Evolutionary conservation across 192 early-diverging fungal species (phyloP).

Genomic region (Allomyces macrogynus): DNA sequence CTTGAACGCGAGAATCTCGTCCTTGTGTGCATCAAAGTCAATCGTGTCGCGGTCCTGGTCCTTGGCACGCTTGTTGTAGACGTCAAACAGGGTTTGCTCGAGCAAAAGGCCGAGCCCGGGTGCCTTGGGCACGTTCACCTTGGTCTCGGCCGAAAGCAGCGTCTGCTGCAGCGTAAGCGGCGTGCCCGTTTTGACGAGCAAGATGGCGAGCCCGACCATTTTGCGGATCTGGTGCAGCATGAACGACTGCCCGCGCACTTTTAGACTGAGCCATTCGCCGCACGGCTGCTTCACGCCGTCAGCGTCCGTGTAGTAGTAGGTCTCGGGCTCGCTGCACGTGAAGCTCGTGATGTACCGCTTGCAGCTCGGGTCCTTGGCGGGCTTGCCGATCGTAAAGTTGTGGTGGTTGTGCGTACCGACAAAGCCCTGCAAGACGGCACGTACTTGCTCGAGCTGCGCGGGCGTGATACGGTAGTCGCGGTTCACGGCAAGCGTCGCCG

Average conservation of each 20-base stretch:
- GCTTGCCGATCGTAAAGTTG: conserved; percentile 77
- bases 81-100: conserved; percentile 52
- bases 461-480: conserved; percentile 42
- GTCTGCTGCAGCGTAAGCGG: conserved; percentile 42
- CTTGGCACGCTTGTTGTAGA: conserved; percentile 30
- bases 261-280: conserved; percentile 77
- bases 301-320: background rate
- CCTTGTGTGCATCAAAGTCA: conserved; percentile 36
- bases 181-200: conserved; percentile 56
- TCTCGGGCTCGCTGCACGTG: conserved; percentile 18
- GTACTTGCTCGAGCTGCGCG: conserved; percentile 41
- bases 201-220: conserved; percentile 82
- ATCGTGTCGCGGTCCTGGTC: conserved; percentile 17
- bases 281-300: background rate
- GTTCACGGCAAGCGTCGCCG: conserved; percentile 17
- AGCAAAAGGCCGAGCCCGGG: conserved; percentile 75
- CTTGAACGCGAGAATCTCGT: conserved; percentile 67
- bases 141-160: conserved; percentile 29
- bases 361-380: conserved; percentile 52
- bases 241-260: conserved; percentile 87
- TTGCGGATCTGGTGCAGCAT: conserved; percentile 99
- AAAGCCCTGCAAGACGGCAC: conserved; percentile 45
- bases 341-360: conserved; percentile 70
- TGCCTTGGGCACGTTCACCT: conserved; percentile 92
- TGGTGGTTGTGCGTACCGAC: conserved; percentile 81